Evolutionary conservation across 225 moss, liverwort and hornwort genomes (phyloP), one percentile per base, ranked within the genome.

Genomic region (Straminergon stramineum): DNA sequence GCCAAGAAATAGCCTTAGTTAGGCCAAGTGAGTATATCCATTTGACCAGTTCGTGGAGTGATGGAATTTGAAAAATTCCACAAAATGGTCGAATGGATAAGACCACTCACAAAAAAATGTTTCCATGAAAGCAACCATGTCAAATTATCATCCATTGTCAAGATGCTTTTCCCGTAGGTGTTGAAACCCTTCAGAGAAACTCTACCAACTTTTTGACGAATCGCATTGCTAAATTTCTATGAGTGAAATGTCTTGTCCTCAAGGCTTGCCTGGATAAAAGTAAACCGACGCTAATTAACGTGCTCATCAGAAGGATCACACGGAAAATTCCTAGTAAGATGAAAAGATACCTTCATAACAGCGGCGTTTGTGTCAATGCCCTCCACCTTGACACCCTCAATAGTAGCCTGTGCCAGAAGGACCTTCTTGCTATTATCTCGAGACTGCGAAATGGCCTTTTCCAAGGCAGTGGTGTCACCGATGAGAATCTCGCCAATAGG

Each of bases 281-380:
- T 39, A 39, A 39, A 55, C 65, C n/a, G 78, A 63, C 52, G 51
- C n/a, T 30, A 57, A 84, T 52, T 81, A 21, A 63, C 37, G 22
- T 57, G 56, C 35, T 82, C 39, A 57, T 56, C 62, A 56, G 76
- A 82, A 82, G 58, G 58, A 66, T 63, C 7, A 56, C 61, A 74
- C 37, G 41, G 69, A 73, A 48, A 82, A 62, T 51, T 53, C 71
- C 31, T 52, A 53, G 53, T 30, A 27, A 85, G 70, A 39, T 18
- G 53, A 23, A 43, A 80, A 82, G 67, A 71, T 56, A 97, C 99
- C 97, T 97, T 95, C 96, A 97, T 95, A 37, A 99, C 96, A 84
- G 96, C 99, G 79, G 95, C 89, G 87, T 99, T 99, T n/a, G 95
- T 96, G 82, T 95, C 99, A 84, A 99, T 99, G 81, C 99, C 99